These are phyloP conservation scores for Penicillium paneum DNA, from an alignment of 2,329 filamentous ascomycete species.

Conservation along the genomic window DNA sequence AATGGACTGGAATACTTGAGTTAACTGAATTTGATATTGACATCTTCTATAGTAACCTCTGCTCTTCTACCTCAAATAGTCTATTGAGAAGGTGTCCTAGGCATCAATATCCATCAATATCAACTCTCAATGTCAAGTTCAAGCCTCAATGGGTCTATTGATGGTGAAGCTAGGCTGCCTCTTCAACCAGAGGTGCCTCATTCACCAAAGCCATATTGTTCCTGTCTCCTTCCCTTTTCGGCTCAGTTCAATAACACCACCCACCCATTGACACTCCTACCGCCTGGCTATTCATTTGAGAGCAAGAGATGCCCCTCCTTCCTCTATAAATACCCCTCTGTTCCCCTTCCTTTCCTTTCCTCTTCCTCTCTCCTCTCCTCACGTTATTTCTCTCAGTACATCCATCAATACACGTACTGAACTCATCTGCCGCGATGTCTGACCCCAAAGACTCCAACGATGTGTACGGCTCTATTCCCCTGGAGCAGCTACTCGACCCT, in stretches of 20 bases:
- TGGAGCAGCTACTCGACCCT: too few relatives aligned
- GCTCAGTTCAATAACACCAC: not conserved
- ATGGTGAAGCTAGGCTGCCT: not conserved
- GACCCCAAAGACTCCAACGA: too few relatives aligned
- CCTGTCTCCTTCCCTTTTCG: too few relatives aligned
- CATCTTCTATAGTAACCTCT: not conserved
- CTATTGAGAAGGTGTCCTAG: not conserved
- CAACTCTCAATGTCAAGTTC: not conserved
- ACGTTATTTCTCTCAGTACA: too few relatives aligned
- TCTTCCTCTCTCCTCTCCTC: too few relatives aligned
- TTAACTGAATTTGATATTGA: not conserved
- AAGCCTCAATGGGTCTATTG: not conserved
- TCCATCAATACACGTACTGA: not conserved
- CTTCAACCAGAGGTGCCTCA: not conserved
- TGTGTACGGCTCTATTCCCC: not conserved
- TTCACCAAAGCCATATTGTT: not conserved
- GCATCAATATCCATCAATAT: not conserved
- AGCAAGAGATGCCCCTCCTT: not conserved
- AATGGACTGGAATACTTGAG: not conserved
- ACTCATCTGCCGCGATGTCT: not conserved
- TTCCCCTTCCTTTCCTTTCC: too few relatives aligned
- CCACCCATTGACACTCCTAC: not conserved
- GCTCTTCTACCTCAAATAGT: not conserved
- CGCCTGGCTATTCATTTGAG: not conserved
- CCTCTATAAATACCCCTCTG: too few relatives aligned